Base-by-base conservation (phyloP, 2,329 filamentous ascomycete genomes). In the Aspergillus carbonarius region DNA sequence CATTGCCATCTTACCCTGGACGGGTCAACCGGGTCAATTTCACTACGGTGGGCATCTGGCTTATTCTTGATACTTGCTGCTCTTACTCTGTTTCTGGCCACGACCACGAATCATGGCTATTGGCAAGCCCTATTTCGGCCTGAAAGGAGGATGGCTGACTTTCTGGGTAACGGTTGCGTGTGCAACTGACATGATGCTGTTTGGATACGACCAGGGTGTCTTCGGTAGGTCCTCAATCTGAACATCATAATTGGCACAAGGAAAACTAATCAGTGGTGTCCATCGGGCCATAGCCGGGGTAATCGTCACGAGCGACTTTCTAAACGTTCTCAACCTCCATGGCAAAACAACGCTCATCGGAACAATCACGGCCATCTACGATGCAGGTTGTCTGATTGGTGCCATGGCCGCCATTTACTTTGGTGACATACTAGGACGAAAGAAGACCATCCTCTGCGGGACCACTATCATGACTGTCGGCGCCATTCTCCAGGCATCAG, bases 371-470 rank as follows among this genome's bases (percentile, higher is more conserved):
- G 82, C 83, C 4, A 79, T 85, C 51, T 85, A 85, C 68, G 82
- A 85, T 63, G 75, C 86, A 39, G 84, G 84, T 15, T 86, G 83
- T 65, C 85, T 86, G 66, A 70, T 85, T 51, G 84, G 84, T 18
- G 83, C 78, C 13, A 63, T 78, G 1, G 74, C 79, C 27, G 79
- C 84, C 54, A 70, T 67, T 32, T 63, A 55, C 15, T 66, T 81
- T 27, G 81, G 81, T 6, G 80, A 83, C 30, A 58, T 25, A 40
- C 68, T 82, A 0, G 81, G 82, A 1, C 70, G 82, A 6, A 80
- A 79, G 61, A 79, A 77, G 37, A 74, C 73, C 5, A 72, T 83
- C 37, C 59, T 82, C 4, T 50, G 80, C 0, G 80, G 80, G 1
- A 80, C 79, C 0, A 75, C 74, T 0, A 76, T 83, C 57, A 82